phyloP scores from a whole-genome alignment of 2,329 filamentous ascomycete genomes.

The Stagonosporopsis rhizophila region DNA sequence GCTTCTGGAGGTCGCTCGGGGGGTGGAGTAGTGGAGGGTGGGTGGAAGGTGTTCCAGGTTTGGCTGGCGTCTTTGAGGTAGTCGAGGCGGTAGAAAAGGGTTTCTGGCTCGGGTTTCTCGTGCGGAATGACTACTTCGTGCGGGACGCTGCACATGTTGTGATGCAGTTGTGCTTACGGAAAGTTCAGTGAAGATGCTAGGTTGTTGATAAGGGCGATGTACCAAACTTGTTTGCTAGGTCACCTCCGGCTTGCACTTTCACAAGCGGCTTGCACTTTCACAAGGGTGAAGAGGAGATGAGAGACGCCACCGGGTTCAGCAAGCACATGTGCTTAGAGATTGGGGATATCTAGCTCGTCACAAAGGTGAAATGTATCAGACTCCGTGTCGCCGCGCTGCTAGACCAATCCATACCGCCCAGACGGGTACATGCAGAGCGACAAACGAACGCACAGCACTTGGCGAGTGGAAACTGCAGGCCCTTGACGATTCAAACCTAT shows the following conservation, averaged over 20 bases:
- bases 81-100: background rate
- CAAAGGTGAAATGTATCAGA: background rate
- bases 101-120: background rate
- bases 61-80: background rate
- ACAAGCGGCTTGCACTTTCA: no score
- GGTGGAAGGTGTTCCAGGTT: background rate
- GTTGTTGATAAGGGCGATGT: background rate
- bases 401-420: background rate
- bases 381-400: background rate
- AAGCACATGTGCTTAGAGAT: background rate
- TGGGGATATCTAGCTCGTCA: background rate
- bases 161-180: background rate
- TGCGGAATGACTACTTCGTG: background rate
- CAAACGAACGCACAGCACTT: conserved; percentile 1
- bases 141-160: background rate
- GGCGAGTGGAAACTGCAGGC: background rate
- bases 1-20: background rate
- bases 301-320: background rate
- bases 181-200: background rate
- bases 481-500: background rate
- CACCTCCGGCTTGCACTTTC: background rate
- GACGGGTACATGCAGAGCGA: conserved; percentile 2
- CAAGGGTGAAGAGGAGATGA: background rate
- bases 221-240: background rate
- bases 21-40: no score